Percentiles rank a stretch among this genome's conserved stretches.
These are phyloP conservation scores for Chaetomium sp. DNA, from an alignment of 2,329 filamentous ascomycete genomes.

Conservation along the genomic window DNA sequence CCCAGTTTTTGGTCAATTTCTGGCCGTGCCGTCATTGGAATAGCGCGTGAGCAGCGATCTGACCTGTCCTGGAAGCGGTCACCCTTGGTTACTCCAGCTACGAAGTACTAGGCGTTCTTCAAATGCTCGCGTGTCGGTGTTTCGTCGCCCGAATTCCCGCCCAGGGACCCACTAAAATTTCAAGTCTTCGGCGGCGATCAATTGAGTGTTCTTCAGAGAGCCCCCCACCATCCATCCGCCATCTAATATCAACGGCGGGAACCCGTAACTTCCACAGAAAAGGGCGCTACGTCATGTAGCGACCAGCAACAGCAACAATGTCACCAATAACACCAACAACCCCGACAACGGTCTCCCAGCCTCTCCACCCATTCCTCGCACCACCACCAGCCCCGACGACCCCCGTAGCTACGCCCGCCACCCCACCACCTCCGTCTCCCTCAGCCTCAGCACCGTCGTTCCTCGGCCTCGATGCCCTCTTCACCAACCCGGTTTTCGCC, in stretches of 20 bases:
- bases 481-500: constrained; percentile 65
- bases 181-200: constrained; percentile 8
- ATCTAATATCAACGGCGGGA: background rate
- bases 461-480: constrained; percentile 59
- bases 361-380: constrained; percentile 4
- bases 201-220: background rate
- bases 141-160: constrained; percentile 13
- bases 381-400: constrained; percentile 12
- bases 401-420: background rate
- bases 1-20: background rate
- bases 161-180: constrained; percentile 33
- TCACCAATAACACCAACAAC: constrained; percentile 10
- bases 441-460: constrained; percentile 30
- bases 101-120: too few relatives aligned
- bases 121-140: background rate
- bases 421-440: constrained; percentile 7
- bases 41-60: background rate
- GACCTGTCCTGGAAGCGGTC: background rate
- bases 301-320: constrained; percentile 25
- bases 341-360: constrained; percentile 8
- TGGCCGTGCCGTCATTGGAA: background rate
- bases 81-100: background rate
- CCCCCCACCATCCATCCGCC: constrained; percentile 5
- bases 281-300: constrained; percentile 27
- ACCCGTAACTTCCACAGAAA: background rate